Conservation (phyloP, 1,284 basidiomycete genomes). For the Cutaneotrichosporon spelunceum region DNA sequence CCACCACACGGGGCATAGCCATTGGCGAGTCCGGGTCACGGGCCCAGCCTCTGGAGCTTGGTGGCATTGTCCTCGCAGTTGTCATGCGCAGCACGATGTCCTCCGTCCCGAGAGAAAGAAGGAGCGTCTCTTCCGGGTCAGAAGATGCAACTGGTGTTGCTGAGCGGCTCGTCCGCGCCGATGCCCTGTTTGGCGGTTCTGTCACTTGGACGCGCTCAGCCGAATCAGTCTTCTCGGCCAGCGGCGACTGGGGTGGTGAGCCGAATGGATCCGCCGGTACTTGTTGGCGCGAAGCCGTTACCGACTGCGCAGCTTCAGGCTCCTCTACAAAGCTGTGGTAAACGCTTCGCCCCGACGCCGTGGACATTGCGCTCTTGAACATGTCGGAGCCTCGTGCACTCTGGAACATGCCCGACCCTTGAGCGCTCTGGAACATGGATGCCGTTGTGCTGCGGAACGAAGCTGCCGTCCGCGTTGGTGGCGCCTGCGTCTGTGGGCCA, state of each 20-base stretch:
- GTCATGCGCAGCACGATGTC: constrained; percentile 43
- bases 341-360: constrained; percentile 18
- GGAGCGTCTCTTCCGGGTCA: constrained; percentile 21
- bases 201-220: neutral
- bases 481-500: neutral
- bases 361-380: constrained; percentile 16
- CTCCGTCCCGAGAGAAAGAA: constrained; percentile 44
- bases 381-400: constrained; percentile 20
- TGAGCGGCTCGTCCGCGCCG: constrained; percentile 24
- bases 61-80: constrained; percentile 19
- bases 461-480: neutral
- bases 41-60: constrained; percentile 4
- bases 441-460: neutral
- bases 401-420: constrained; percentile 12
- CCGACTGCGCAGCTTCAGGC: neutral
- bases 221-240: neutral
- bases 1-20: constrained; percentile 6
- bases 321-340: constrained; percentile 19
- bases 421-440: constrained; percentile 9
- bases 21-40: constrained; percentile 4
- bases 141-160: constrained; percentile 26
- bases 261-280: neutral
- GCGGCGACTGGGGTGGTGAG: neutral
- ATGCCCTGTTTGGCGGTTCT: neutral
- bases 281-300: neutral